Conservation (phyloP, 768 basidiomycete species). For the Gautieria morchelliformis region DNA sequence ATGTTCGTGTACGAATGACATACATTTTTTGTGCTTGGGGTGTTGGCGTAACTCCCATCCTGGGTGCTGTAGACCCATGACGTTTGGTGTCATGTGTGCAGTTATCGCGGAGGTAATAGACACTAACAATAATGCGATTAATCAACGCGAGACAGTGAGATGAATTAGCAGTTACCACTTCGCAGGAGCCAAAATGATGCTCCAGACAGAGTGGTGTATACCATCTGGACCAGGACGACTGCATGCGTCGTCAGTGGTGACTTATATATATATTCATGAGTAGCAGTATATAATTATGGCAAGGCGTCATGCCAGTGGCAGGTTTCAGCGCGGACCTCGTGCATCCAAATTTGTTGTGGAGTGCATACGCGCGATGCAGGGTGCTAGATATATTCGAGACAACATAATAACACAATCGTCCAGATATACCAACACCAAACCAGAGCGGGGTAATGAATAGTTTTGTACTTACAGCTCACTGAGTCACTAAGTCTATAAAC, state of each 20-base stretch:
- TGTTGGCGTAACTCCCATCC: no score
- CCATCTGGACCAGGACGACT: slow-evolving; percentile 80
- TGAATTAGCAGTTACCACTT: slow-evolving; percentile 36
- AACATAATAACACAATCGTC: no score
- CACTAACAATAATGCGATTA: slow-evolving; percentile 13
- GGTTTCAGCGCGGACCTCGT: slow-evolving; percentile 51
- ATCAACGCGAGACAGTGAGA: neutral
- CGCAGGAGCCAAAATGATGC: slow-evolving; percentile 80
- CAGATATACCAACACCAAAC: no score
- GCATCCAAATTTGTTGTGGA: slow-evolving; percentile 64
- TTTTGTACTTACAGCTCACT: slow-evolving; percentile 98
- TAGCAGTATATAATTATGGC: slow-evolving; percentile 34
- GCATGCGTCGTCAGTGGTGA: slow-evolving; percentile 2
- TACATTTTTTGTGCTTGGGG: slow-evolving; percentile 39
- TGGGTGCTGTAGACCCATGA: no score
- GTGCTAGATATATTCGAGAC: slow-evolving; percentile 42
- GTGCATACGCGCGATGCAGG: slow-evolving; percentile 85
- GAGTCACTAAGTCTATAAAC: no score
- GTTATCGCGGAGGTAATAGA: slow-evolving; percentile 25
- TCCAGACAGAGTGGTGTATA: slow-evolving; percentile 43
- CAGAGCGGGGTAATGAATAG: no score
- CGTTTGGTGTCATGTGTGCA: no score
- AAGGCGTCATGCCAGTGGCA: slow-evolving; percentile 47
- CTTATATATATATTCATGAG: neutral
- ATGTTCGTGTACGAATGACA: slow-evolving; percentile 16